Conservation (phyloP, 257 asterid genomes). For the Solanum corneliomulleri region DNA sequence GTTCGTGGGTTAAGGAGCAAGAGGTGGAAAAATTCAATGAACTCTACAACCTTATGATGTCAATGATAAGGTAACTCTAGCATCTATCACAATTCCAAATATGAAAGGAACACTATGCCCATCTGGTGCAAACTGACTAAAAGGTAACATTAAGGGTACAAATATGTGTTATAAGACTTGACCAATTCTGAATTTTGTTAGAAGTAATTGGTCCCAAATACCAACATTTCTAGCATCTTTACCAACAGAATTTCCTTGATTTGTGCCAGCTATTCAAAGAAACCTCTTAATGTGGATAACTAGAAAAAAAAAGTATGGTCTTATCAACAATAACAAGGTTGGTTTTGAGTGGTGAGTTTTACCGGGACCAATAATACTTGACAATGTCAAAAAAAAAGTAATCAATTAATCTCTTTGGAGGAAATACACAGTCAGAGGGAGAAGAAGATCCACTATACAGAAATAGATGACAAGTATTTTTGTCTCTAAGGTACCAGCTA, state of each 20-base stretch:
- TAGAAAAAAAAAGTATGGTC: background rate
- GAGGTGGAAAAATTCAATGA: background rate
- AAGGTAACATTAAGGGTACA: background rate
- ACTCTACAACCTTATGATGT: background rate
- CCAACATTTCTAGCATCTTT: background rate
- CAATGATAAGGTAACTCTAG: background rate
- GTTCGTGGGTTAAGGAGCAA: background rate
- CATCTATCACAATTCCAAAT: background rate
- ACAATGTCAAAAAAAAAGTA: background rate
- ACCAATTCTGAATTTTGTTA: background rate
- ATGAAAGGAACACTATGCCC: background rate
- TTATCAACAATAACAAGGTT: background rate
- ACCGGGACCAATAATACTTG: background rate
- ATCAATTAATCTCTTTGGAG: background rate
- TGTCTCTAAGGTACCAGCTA: background rate
- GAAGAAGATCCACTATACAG: background rate
- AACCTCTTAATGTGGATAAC: background rate
- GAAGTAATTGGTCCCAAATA: background rate
- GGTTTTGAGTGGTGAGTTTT: background rate
- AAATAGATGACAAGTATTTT: background rate
- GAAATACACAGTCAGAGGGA: background rate
- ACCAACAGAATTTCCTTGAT: background rate
- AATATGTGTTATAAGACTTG: background rate
- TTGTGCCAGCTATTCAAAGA: background rate
- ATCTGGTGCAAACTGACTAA: background rate